Conservation (phyloP, 1,139 yeast genomes). For the Blastobotrys buckinghamii region DNA sequence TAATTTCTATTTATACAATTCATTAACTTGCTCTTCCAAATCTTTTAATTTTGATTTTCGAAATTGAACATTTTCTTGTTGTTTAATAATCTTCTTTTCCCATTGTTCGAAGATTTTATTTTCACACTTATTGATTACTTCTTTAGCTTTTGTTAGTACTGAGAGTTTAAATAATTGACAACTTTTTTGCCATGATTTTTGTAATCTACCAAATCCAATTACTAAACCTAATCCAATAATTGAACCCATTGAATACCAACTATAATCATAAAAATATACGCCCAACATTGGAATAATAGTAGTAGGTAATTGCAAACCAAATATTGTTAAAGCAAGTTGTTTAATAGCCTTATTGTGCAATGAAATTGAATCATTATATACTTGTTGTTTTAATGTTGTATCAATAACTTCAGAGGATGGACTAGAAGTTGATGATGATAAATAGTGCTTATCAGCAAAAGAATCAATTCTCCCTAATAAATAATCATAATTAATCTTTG, state of each 20-base stretch:
- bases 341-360: slow-evolving; percentile 30
- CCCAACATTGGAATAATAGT: slow-evolving; percentile 31
- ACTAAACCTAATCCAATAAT: slow-evolving; percentile 35
- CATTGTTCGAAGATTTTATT: slow-evolving; percentile 28
- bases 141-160: slow-evolving; percentile 27
- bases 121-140: slow-evolving; percentile 19
- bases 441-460: slow-evolving; percentile 24
- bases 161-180: slow-evolving; percentile 22
- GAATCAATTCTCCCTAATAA: slow-evolving; percentile 32
- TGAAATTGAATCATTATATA: slow-evolving; percentile 18
- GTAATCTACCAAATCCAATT: slow-evolving; percentile 33
- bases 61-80: slow-evolving; percentile 21
- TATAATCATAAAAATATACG: slow-evolving; percentile 27
- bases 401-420: slow-evolving; percentile 6
- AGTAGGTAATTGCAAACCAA: slow-evolving; percentile 35
- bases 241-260: slow-evolving; percentile 35
- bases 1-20: slow-evolving; percentile 3
- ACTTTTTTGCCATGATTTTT: slow-evolving; percentile 32
- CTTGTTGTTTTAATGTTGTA: slow-evolving; percentile 13
- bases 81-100: slow-evolving; percentile 30
- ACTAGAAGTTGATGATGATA: not conserved
- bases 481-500: slow-evolving; percentile 29
- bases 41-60: slow-evolving; percentile 20
- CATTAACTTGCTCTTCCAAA: slow-evolving; percentile 14
- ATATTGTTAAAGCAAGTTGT: slow-evolving; percentile 25